phyloP scores from a whole-genome alignment of 441 rosid species.

The Arabidopsis hybrid region DNA sequence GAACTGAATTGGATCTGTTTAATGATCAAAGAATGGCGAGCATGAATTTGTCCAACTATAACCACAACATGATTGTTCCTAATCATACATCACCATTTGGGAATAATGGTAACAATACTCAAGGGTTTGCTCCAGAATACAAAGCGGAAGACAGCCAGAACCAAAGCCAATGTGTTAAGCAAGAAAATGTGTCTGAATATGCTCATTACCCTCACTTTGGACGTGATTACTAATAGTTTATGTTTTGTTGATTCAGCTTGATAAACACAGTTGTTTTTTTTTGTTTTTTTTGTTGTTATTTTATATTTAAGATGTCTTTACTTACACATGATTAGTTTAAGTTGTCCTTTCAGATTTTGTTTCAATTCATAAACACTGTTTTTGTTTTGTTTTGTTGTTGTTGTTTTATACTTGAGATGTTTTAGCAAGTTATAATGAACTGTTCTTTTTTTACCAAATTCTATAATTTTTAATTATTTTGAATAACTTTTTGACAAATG shows the following conservation, averaged over 20 bases:
- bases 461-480: background rate
- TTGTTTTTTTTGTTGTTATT: background rate
- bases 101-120: background rate
- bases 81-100: background rate
- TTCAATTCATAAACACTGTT: background rate
- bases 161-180: background rate
- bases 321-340: background rate
- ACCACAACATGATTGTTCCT: background rate
- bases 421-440: slow-evolving; percentile 8
- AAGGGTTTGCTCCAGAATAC: background rate
- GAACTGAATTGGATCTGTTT: background rate
- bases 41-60: background rate
- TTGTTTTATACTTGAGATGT: background rate
- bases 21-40: slow-evolving; percentile 16
- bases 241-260: background rate
- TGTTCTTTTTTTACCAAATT: background rate
- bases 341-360: background rate
- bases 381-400: background rate
- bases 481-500: background rate
- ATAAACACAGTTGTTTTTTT: too few relatives aligned
- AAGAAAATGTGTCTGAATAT: slow-evolving; percentile 3
- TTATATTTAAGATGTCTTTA: background rate
- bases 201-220: background rate
- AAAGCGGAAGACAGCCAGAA: background rate
- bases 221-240: background rate